These are phyloP conservation scores for Pyrenochaeta sp. DNA, from an alignment of 2,329 filamentous ascomycete genomes.

Conservation along the genomic window DNA sequence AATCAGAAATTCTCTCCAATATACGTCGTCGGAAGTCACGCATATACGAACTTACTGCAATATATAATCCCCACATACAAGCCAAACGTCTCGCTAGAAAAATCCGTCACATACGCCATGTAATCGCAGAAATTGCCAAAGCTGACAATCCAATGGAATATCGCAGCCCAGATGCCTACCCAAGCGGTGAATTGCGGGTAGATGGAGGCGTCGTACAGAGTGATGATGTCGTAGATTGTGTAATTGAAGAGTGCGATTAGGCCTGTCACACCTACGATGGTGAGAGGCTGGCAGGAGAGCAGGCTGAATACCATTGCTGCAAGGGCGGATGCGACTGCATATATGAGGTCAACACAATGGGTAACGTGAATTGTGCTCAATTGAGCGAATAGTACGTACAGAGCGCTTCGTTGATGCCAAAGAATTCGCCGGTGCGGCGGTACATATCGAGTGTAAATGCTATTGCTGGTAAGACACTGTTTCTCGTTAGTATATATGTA, in stretches of 20 bases:
- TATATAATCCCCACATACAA: conserved; percentile 67
- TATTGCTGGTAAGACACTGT: conserved; percentile 63
- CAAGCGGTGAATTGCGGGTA: conserved; percentile 65
- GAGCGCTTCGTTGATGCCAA: conserved; percentile 65
- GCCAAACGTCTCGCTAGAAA: conserved; percentile 63
- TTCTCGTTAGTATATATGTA: background rate
- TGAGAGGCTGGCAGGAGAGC: conserved; percentile 62
- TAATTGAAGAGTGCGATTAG: conserved; percentile 63
- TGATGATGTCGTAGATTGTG: conserved; percentile 66
- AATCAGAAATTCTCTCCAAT: background rate
- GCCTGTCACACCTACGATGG: conserved; percentile 66
- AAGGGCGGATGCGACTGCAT: conserved; percentile 59
- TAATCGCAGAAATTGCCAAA: conserved; percentile 64
- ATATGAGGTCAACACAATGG: background rate
- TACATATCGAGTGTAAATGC: conserved; percentile 68
- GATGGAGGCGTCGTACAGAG: conserved; percentile 57
- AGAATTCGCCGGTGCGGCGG: conserved; percentile 62
- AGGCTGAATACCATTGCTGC: conserved; percentile 64
- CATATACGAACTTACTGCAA: conserved; percentile 50
- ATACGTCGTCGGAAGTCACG: no score
- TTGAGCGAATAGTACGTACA: conserved; percentile 19
- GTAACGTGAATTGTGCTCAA: no score
- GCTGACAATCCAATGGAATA: conserved; percentile 65
- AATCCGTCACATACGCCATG: conserved; percentile 67
- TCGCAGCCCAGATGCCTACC: conserved; percentile 65